Percentiles rank a stretch among this genome's conserved stretches.
Evolutionary conservation across 1,139 yeast genomes (phyloP).

Genomic region (Candida buenavistaensis): DNA sequence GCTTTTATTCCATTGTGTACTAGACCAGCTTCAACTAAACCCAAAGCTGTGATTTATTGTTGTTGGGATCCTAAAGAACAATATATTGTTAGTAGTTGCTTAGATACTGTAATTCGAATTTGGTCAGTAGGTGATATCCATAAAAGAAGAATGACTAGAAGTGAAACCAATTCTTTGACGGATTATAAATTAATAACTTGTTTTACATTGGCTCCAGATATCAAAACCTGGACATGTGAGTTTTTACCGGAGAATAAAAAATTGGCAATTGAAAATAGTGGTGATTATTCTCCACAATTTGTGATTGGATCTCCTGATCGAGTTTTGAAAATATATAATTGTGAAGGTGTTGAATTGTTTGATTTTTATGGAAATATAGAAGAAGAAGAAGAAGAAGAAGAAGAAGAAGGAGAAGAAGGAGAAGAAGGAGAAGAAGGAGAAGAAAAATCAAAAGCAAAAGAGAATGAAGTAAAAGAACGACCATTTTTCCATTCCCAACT

Average conservation of each 20-base stretch:
- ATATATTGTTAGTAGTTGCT: constrained; percentile 66
- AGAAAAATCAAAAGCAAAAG: constrained; percentile 11
- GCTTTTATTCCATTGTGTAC: constrained; percentile 29
- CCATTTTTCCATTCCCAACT: background rate
- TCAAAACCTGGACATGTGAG: constrained; percentile 65
- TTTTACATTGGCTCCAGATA: constrained; percentile 41
- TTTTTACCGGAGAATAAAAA: constrained; percentile 54
- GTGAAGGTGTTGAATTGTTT: constrained; percentile 42
- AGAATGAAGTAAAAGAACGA: constrained; percentile 1
- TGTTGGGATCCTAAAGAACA: constrained; percentile 74
- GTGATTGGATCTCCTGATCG: constrained; percentile 80
- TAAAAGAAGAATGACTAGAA: constrained; percentile 18
- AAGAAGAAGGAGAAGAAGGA: constrained; percentile 34
- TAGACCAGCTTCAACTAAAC: constrained; percentile 21
- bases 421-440: constrained; percentile 28
- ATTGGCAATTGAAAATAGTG: constrained; percentile 14
- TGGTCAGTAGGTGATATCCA: constrained; percentile 56
- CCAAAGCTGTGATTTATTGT: constrained; percentile 64
- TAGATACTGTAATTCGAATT: constrained; percentile 63
- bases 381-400: constrained; percentile 25
- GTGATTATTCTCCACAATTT: constrained; percentile 47
- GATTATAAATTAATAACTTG: constrained; percentile 30
- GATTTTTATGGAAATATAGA: constrained; percentile 46
- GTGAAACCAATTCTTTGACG: constrained; percentile 5
- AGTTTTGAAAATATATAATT: constrained; percentile 61